Evolutionary conservation across 176 grass and related monocot genomes (phyloP), one percentile per base, ranked within the genome.

Genomic region (Chrysopogon serrulatus): DNA sequence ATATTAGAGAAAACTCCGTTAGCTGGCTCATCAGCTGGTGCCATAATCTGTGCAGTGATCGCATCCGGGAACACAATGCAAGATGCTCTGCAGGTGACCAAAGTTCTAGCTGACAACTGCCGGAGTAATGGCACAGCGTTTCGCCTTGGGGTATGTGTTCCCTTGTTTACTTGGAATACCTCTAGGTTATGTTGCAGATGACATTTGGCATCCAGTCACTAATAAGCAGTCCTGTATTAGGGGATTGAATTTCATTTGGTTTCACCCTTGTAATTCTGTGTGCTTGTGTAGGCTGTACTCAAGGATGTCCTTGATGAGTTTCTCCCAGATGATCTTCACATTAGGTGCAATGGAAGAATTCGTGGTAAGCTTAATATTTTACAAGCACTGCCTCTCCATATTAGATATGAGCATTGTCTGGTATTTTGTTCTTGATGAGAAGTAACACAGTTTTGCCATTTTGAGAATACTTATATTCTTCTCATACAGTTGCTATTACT

Each of bases 1-100:
- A 32, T 60, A 77, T 78, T 82, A 98, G 96, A 98, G 86, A 95
- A 54, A 68, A 98, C 96, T 26, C 92, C 92, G 74, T 90, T 98
- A 86, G 92, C 96, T 86, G 96, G 92, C 65, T 95, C 95, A 69
- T 98, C 95, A 86, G 95, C 95, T 90, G 95, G 95, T 82, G 95
- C 95, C 6, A 93, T 98, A 91, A 86, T 98, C 37, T 98, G 92
- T 95, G 95, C 89, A n/a, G 92, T 98, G 40, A 90, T 98, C 88
- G 95, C 95, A 76, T 98, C 89, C 10, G 92, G 91, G 45, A 88
- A 95, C 17, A 90, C 90, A 81, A 98, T 95, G 96, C 85, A 93
- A 89, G 92, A 98, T 65, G 91, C 92, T 49, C 77, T 95, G 47
- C 71, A 85, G 69, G 87, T 90, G 82, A 95, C 92, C 71, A 98